Conservation (phyloP, 148 eudicot species). For the Rhododendron vialii region DNA sequence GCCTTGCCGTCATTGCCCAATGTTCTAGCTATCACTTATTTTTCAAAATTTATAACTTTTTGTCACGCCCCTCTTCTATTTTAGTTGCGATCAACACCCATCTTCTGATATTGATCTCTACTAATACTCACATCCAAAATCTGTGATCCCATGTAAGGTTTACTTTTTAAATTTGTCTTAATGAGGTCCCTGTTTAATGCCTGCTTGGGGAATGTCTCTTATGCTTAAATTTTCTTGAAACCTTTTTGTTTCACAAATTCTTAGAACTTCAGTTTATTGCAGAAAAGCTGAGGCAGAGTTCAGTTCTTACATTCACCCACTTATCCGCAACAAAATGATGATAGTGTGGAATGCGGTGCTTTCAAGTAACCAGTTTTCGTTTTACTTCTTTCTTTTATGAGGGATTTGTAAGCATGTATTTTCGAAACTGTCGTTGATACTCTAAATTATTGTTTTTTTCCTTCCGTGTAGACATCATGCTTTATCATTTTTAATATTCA, state of each 20-base stretch:
- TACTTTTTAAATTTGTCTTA: constrained; percentile 1
- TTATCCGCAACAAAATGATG: constrained; percentile 37
- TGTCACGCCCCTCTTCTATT: no score
- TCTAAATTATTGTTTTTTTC: background rate
- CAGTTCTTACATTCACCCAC: constrained; percentile 55
- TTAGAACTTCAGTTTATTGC: constrained; percentile 14
- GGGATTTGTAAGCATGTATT: background rate
- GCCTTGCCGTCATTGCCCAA: no score
- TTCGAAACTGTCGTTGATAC: background rate
- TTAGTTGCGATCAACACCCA: no score
- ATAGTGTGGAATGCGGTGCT: constrained; percentile 35
- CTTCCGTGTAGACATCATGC: background rate
- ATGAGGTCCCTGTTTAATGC: background rate
- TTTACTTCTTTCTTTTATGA: background rate
- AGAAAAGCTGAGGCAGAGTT: constrained; percentile 38
- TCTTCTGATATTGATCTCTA: no score
- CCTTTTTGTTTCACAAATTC: background rate
- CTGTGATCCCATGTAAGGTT: constrained; percentile 34
- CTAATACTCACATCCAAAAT: background rate
- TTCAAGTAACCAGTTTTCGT: background rate
- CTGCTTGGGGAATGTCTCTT: background rate
- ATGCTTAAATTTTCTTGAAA: background rate
- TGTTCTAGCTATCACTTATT: no score
- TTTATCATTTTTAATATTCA: background rate
- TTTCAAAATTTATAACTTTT: no score